These are phyloP conservation scores for Colletotrichum horii DNA, from an alignment of 2,329 filamentous ascomycete genomes.

Conservation along the genomic window DNA sequence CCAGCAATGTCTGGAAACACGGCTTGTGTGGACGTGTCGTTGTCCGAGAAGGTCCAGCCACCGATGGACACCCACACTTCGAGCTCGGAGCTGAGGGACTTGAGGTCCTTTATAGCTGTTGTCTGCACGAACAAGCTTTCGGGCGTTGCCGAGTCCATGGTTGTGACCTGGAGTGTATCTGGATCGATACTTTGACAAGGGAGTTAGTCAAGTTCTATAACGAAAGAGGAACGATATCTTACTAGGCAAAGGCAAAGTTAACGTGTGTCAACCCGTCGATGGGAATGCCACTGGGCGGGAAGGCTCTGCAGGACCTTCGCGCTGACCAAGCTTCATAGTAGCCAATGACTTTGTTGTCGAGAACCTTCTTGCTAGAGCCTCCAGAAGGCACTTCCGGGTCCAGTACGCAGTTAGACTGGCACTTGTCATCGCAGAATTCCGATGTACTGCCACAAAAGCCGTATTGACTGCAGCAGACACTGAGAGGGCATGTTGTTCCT, in stretches of 20 bases:
- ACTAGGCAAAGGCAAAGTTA: slow-evolving; percentile 26
- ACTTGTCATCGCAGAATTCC: not conserved
- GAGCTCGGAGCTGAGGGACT: slow-evolving; percentile 16
- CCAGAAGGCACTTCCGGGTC: not conserved
- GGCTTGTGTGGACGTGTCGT: slow-evolving; percentile 10
- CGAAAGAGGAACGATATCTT: not conserved
- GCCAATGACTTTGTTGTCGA: not conserved
- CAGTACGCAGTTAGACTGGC: not conserved
- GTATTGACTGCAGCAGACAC: slow-evolving; percentile 5
- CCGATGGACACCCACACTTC: slow-evolving; percentile 35
- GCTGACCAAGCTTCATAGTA: slow-evolving; percentile 8
- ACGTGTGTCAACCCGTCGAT: slow-evolving; percentile 23
- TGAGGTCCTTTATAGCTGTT: not conserved
- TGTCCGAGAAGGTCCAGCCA: slow-evolving; percentile 36
- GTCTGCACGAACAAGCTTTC: not conserved
- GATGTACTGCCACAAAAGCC: slow-evolving; percentile 26
- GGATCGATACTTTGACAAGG: slow-evolving; percentile 23
- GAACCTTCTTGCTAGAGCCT: not conserved
- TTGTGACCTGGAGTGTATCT: slow-evolving; percentile 22
- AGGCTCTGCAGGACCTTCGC: not conserved
- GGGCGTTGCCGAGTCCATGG: slow-evolving; percentile 26
- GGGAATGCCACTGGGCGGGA: not conserved
- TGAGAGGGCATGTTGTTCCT: not conserved
- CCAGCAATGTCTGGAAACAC: slow-evolving; percentile 17
- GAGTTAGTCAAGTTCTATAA: not conserved